Conservation (phyloP, 768 basidiomycete genomes). For the Harrya chromipes region DNA sequence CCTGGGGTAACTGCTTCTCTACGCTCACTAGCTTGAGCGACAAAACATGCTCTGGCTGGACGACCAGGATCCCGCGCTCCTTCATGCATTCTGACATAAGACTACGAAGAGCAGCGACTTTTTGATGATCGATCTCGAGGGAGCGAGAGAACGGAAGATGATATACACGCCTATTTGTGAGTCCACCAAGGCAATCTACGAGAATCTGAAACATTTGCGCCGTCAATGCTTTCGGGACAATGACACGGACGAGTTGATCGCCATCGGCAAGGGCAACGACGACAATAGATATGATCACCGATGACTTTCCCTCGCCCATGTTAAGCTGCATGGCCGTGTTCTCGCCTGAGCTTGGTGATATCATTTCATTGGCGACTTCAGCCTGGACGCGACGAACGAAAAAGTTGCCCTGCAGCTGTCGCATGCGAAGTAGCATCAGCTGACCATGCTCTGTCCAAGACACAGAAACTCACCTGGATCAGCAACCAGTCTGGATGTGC, state of each 20-base stretch:
- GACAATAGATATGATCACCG: constrained; percentile 46
- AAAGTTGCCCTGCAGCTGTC: constrained; percentile 46
- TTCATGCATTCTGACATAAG: constrained; percentile 40
- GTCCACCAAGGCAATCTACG: constrained; percentile 40
- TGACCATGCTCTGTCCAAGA: not conserved
- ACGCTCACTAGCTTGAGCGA: constrained; percentile 49
- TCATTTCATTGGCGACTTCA: constrained; percentile 45
- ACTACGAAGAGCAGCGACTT: constrained; percentile 23
- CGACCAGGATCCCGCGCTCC: constrained; percentile 42
- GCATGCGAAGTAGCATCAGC: not conserved
- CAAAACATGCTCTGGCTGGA: constrained; percentile 53
- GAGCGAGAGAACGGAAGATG: constrained; percentile 50
- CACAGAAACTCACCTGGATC: constrained; percentile 35
- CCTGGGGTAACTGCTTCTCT: constrained; percentile 29
- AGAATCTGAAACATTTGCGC: constrained; percentile 51
- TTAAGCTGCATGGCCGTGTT: constrained; percentile 50
- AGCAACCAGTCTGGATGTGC: constrained; percentile 41
- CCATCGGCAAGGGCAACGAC: constrained; percentile 41
- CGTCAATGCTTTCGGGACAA: constrained; percentile 47
- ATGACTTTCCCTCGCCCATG: constrained; percentile 59
- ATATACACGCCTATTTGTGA: constrained; percentile 46
- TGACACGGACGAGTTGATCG: constrained; percentile 42
- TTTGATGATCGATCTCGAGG: constrained; percentile 16
- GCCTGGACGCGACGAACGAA: constrained; percentile 42
- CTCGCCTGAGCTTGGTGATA: constrained; percentile 31